These are phyloP conservation scores for Tinospora cordifolia DNA, from an alignment of 164 flowering plant genomes.

Conservation along the genomic window DNA sequence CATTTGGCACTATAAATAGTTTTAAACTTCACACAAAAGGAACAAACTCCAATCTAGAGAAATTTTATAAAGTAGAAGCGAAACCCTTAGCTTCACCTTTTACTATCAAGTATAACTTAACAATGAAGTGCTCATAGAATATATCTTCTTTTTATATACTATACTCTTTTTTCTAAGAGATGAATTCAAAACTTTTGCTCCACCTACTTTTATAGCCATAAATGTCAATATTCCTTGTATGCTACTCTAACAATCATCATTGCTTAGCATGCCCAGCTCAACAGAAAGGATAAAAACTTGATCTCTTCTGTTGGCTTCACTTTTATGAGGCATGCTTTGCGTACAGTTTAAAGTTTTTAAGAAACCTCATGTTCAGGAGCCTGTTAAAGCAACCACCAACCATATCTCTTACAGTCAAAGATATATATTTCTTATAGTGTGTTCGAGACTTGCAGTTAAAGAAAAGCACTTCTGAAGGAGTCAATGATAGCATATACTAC, in stretches of 20 bases:
- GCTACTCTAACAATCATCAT: not conserved
- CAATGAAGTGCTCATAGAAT: no score
- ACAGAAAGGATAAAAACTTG: not conserved
- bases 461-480: not conserved
- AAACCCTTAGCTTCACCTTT: no score
- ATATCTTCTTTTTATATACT: no score
- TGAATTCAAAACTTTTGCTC: no score
- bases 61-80: no score
- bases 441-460: not conserved
- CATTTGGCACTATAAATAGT: no score
- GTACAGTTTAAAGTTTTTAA: not conserved
- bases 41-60: no score
- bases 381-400: slow-evolving; percentile 1
- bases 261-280: slow-evolving; percentile 3
- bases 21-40: no score
- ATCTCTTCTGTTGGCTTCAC: not conserved
- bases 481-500: not conserved
- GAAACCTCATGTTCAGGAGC: not conserved
- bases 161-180: no score
- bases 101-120: no score
- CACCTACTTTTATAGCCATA: no score
- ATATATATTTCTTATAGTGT: not conserved
- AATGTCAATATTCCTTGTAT: no score
- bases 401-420: not conserved
- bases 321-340: not conserved